Conservation (phyloP, 179 eudicot genomes). For the Patellifolia procumbens region DNA sequence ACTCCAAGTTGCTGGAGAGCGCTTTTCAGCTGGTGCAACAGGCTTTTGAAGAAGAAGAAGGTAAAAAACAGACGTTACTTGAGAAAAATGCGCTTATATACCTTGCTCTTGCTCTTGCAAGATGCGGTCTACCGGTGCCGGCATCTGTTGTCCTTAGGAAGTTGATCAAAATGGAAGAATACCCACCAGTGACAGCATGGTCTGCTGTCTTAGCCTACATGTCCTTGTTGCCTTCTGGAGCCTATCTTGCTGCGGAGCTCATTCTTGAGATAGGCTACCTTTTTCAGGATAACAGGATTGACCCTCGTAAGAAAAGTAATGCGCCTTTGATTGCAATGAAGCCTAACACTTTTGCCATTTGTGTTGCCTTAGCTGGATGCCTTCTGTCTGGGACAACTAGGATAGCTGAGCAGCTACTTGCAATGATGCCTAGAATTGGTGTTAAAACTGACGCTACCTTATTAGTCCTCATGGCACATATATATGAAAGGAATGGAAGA, state of each 20-base stretch:
- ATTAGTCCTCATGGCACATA: slow-evolving; percentile 73
- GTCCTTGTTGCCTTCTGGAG: slow-evolving; percentile 66
- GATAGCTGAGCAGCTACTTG: slow-evolving; percentile 92
- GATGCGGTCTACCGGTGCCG: slow-evolving; percentile 54
- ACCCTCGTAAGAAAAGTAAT: slow-evolving; percentile 87
- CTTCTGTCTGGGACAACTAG: slow-evolving; percentile 70
- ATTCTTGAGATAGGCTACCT: slow-evolving; percentile 84
- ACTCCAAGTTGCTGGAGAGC: slow-evolving; percentile 55
- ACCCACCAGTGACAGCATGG: slow-evolving; percentile 76
- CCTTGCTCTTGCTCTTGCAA: slow-evolving; percentile 70
- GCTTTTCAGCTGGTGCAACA: slow-evolving; percentile 71
- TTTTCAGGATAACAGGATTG: slow-evolving; percentile 87
- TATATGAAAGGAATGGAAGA: slow-evolving; percentile 85
- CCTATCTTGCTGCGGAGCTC: slow-evolving; percentile 84
- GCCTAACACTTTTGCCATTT: slow-evolving; percentile 61
- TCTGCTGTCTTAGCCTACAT: slow-evolving; percentile 72
- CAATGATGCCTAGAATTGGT: slow-evolving; percentile 85
- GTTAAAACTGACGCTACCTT: slow-evolving; percentile 68
- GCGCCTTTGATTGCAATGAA: slow-evolving; percentile 80
- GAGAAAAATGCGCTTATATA: slow-evolving; percentile 68
- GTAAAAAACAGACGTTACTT: slow-evolving; percentile 63
- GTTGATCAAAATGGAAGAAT: slow-evolving; percentile 58
- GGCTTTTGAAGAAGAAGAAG: slow-evolving; percentile 66
- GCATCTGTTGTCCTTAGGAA: slow-evolving; percentile 74
- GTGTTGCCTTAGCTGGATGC: slow-evolving; percentile 74